Evolutionary conservation across 2,329 filamentous ascomycete genomes (phyloP).

Genomic region (Phoma herbarum): DNA sequence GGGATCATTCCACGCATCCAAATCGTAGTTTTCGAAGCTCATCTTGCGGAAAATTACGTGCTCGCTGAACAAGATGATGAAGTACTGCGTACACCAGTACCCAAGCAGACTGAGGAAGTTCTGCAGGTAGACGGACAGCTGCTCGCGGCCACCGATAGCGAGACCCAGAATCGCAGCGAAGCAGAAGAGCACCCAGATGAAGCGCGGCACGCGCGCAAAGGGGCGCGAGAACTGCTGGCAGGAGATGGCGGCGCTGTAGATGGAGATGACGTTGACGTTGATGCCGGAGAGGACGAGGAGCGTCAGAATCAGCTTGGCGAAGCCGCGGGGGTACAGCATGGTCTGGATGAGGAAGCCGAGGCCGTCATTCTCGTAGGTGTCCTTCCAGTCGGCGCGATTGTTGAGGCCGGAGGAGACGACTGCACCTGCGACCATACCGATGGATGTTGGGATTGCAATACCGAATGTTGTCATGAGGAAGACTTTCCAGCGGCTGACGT

Average conservation of each 20-base stretch:
- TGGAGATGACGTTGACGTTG: slow-evolving; percentile 58
- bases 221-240: slow-evolving; percentile 59
- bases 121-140: slow-evolving; percentile 54
- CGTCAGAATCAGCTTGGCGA: slow-evolving; percentile 59
- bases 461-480: slow-evolving; percentile 55
- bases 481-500: slow-evolving; percentile 51
- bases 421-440: slow-evolving; percentile 57
- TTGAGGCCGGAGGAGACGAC: slow-evolving; percentile 52
- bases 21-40: slow-evolving; percentile 57
- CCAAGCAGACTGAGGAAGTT: slow-evolving; percentile 59
- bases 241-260: slow-evolving; percentile 60
- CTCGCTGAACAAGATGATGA: slow-evolving; percentile 57
- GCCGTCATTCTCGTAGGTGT: slow-evolving; percentile 54
- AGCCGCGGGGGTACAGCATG: slow-evolving; percentile 57
- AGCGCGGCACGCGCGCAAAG: slow-evolving; percentile 61
- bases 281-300: slow-evolving; percentile 56
- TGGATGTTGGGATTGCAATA: slow-evolving; percentile 53
- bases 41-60: slow-evolving; percentile 60
- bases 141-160: slow-evolving; percentile 55
- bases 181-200: slow-evolving; percentile 57
- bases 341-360: slow-evolving; percentile 59
- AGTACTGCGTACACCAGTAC: slow-evolving; percentile 59
- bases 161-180: slow-evolving; percentile 56
- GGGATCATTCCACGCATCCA: slow-evolving; percentile 58
- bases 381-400: slow-evolving; percentile 49